These are phyloP conservation scores for Parachaetomium inaequale DNA, from an alignment of 495 filamentous ascomycete species.

Conservation along the genomic window DNA sequence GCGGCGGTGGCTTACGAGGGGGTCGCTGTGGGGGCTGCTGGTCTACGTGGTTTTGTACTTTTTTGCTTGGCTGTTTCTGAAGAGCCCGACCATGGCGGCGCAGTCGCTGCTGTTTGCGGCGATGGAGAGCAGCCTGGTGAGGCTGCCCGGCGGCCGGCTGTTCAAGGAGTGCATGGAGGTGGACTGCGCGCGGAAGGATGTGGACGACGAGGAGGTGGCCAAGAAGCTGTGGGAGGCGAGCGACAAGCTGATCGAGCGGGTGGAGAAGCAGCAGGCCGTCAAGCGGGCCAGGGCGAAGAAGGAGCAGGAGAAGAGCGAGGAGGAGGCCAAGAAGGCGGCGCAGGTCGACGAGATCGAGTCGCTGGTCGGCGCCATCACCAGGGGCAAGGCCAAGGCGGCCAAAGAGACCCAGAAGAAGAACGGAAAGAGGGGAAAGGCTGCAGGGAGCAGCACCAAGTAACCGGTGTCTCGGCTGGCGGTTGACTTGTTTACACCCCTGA, in stretches of 20 bases:
- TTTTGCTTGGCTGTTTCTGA: conserved; percentile 82
- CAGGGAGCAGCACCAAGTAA: conserved; percentile 15
- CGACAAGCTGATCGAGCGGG: conserved; percentile 75
- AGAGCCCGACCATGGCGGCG: conserved; percentile 74
- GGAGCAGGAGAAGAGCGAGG: conserved; percentile 41
- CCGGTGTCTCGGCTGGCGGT: not conserved
- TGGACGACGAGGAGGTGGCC: conserved; percentile 72
- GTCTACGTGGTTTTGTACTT: conserved; percentile 76
- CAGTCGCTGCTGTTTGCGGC: conserved; percentile 81
- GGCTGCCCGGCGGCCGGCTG: conserved; percentile 62
- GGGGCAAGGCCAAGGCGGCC: conserved; percentile 39
- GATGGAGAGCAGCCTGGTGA: conserved; percentile 69
- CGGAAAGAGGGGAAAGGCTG: conserved; percentile 21
- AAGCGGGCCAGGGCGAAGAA: conserved; percentile 64
- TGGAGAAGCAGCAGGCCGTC: conserved; percentile 76
- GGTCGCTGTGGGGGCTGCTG: conserved; percentile 74
- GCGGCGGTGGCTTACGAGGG: conserved; percentile 77
- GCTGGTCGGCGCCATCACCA: conserved; percentile 38
- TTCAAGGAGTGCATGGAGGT: conserved; percentile 86
- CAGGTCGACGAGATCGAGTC: conserved; percentile 46
- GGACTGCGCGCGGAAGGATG: conserved; percentile 63
- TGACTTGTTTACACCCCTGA: conserved; percentile 6
- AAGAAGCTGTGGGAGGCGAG: conserved; percentile 85
- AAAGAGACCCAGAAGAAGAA: conserved; percentile 27
- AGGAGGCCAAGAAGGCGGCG: conserved; percentile 35